Conservation (phyloP, 108 stramenopile genomes). For the Pseudonitzschia pungens region DNA sequence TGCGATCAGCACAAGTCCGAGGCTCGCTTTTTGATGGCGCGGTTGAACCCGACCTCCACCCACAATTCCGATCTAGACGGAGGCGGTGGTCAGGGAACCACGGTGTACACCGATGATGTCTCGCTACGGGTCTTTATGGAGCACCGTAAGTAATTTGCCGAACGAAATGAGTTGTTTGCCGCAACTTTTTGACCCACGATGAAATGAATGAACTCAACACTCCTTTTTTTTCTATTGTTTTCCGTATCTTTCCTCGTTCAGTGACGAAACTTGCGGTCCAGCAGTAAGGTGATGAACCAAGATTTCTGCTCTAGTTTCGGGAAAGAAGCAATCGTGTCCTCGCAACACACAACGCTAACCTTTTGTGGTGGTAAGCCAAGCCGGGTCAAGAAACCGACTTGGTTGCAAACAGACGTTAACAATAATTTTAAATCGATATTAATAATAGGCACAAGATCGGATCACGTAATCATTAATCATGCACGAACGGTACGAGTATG, state of each 20-base stretch:
- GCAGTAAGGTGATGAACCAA: slow-evolving; percentile 7
- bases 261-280: slow-evolving; percentile 79
- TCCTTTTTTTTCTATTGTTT: neutral
- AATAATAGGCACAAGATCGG: too few relatives aligned
- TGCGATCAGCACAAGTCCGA: slow-evolving; percentile 99
- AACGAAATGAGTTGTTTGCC: neutral
- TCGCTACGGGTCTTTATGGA: slow-evolving; percentile 99
- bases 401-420: too few relatives aligned
- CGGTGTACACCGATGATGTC: slow-evolving; percentile 98
- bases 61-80: slow-evolving; percentile 88
- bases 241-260: neutral
- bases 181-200: too few relatives aligned
- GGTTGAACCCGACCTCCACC: slow-evolving; percentile 95
- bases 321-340: too few relatives aligned
- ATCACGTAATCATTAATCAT: too few relatives aligned
- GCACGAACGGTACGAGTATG: too few relatives aligned
- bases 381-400: too few relatives aligned
- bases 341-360: too few relatives aligned
- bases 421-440: too few relatives aligned
- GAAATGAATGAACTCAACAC: too few relatives aligned
- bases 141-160: slow-evolving; percentile 43
- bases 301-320: neutral
- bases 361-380: too few relatives aligned
- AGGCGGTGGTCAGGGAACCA: slow-evolving; percentile 74
- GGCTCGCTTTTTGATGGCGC: slow-evolving; percentile 98